Conservation (phyloP, 2,329 filamentous ascomycete genomes). For the Venturia pyrina region DNA sequence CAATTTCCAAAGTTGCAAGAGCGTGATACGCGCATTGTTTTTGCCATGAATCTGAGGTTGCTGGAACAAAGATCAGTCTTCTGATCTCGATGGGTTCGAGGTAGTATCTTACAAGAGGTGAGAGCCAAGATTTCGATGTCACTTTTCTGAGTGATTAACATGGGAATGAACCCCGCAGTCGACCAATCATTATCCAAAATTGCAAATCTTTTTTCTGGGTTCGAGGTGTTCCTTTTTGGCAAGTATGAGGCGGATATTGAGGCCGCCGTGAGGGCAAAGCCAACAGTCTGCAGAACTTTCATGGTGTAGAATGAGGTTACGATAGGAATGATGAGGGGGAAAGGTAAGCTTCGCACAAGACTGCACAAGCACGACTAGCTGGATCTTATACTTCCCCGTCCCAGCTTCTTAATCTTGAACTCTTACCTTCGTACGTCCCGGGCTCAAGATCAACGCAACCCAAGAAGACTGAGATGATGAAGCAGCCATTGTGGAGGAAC, state of each 20-base stretch:
- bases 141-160: slow-evolving; percentile 34
- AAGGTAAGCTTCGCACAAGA: not conserved
- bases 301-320: not conserved
- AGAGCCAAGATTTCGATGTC: slow-evolving; percentile 36
- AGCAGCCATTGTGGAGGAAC: not conserved
- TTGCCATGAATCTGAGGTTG: slow-evolving; percentile 33
- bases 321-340: not conserved
- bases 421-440: no score
- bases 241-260: not conserved
- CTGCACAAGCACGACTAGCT: not conserved
- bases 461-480: not conserved
- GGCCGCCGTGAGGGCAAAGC: slow-evolving; percentile 1
- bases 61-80: not conserved
- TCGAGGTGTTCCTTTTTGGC: not conserved
- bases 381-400: not conserved
- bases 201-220: slow-evolving; percentile 18
- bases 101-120: slow-evolving; percentile 23
- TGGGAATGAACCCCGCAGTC: slow-evolving; percentile 32
- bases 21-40: slow-evolving; percentile 36
- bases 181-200: slow-evolving; percentile 41
- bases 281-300: not conserved
- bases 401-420: not conserved
- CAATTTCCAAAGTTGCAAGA: slow-evolving; percentile 37
- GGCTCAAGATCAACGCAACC: not conserved
- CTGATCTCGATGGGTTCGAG: not conserved